Conservation (phyloP, 331 rosid genomes). For the Acacia pycnantha region DNA sequence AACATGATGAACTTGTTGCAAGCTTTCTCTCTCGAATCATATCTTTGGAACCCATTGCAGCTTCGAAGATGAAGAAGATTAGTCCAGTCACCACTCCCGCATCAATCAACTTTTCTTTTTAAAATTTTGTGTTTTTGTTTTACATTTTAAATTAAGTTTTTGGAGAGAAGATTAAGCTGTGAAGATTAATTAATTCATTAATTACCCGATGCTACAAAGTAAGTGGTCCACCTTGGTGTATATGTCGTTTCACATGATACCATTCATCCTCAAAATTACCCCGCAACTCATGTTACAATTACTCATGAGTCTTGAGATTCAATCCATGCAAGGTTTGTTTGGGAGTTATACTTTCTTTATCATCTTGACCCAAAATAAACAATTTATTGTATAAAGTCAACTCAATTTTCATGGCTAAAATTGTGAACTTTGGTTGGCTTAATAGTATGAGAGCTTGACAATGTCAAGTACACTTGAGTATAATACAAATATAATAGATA, state of each 20-base stretch:
- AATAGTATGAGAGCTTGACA: no score
- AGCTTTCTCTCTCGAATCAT: slow-evolving; percentile 7
- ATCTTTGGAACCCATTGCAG: slow-evolving; percentile 17
- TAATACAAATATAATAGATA: no score
- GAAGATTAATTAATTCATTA: not conserved
- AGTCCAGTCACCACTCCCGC: slow-evolving; percentile 41
- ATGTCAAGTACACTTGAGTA: not conserved
- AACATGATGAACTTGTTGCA: slow-evolving; percentile 6
- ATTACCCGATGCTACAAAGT: slow-evolving; percentile 44
- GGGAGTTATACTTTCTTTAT: no score
- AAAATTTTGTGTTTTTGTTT: not conserved
- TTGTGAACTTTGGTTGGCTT: not conserved
- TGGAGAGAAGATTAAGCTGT: not conserved
- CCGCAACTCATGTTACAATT: slow-evolving; percentile 9
- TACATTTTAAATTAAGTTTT: not conserved
- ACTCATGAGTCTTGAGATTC: not conserved
- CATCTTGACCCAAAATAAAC: no score
- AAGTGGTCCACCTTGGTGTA: slow-evolving; percentile 55
- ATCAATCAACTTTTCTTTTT: not conserved
- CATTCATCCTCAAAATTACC: slow-evolving; percentile 28
- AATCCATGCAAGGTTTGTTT: no score
- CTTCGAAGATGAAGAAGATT: slow-evolving; percentile 20
- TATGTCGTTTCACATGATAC: slow-evolving; percentile 37
- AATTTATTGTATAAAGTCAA: not conserved
- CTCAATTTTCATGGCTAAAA: not conserved